Percentiles rank a stretch among this genome's conserved stretches.
Conservation (phyloP, 306 rosid genomes). For the Quercus berberidifolia region DNA sequence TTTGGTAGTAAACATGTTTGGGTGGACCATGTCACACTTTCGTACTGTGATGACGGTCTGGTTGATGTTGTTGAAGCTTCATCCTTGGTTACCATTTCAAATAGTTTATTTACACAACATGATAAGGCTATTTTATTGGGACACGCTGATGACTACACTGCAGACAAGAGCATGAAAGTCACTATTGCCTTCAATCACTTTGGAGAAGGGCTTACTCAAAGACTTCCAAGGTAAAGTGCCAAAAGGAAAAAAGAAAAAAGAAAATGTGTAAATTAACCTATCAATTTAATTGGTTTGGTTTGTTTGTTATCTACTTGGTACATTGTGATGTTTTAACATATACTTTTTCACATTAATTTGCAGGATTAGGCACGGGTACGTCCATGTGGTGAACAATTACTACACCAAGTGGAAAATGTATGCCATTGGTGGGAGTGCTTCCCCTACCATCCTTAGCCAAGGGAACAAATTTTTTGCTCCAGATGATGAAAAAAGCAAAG, state of each 20-base stretch:
- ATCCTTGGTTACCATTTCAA: constrained; percentile 74
- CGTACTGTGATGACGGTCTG: constrained; percentile 76
- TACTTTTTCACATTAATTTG: not conserved
- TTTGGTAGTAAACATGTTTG: constrained; percentile 87
- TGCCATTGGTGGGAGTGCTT: constrained; percentile 95
- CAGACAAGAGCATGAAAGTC: constrained; percentile 94
- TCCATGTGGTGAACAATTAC: constrained; percentile 99
- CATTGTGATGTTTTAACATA: constrained; percentile 2
- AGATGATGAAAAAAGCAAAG: constrained; percentile 72
- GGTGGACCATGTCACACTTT: constrained; percentile 90
- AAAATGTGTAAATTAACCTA: not conserved
- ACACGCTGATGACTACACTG: constrained; percentile 68
- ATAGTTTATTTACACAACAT: constrained; percentile 94
- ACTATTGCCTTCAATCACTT: constrained; percentile 96
- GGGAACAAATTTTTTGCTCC: constrained; percentile 95
- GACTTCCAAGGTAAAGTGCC: constrained; percentile 83
- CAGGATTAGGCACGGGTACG: constrained; percentile 93
- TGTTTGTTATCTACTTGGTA: no score
- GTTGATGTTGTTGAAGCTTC: constrained; percentile 85
- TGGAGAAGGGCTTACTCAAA: constrained; percentile 92
- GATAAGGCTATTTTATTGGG: constrained; percentile 93
- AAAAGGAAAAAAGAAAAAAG: not conserved
- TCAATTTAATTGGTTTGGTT: no score
- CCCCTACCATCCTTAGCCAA: constrained; percentile 90
- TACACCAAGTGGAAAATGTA: constrained; percentile 99